These are phyloP conservation scores for Trametes villosa DNA, from an alignment of 768 basidiomycete genomes.

Conservation along the genomic window DNA sequence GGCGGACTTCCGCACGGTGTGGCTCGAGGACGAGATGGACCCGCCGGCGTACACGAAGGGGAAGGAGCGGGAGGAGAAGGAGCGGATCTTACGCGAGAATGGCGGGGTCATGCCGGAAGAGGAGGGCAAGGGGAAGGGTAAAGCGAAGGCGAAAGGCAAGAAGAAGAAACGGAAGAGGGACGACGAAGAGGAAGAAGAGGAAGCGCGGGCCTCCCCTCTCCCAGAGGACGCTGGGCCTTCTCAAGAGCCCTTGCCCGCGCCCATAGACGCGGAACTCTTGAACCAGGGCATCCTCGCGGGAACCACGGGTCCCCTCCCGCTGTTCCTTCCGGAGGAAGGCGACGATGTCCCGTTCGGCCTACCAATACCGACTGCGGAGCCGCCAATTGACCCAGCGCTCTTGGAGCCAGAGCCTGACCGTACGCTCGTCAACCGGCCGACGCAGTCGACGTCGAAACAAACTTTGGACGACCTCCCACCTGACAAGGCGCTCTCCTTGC, in stretches of 20 bases:
- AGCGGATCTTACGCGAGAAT: slow-evolving; percentile 43
- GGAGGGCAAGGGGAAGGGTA: slow-evolving; percentile 36
- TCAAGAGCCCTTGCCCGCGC: slow-evolving; percentile 27
- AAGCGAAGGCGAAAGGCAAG: slow-evolving; percentile 39
- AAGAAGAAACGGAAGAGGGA: slow-evolving; percentile 44
- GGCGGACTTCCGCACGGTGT: slow-evolving; percentile 87
- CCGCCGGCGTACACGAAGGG: slow-evolving; percentile 88
- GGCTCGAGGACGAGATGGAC: slow-evolving; percentile 91
- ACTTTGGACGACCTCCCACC: slow-evolving; percentile 3
- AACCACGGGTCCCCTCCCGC: slow-evolving; percentile 42
- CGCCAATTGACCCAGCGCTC: slow-evolving; percentile 63
- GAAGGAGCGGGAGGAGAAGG: slow-evolving; percentile 67
- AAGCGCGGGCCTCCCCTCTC: slow-evolving; percentile 36
- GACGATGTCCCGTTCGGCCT: slow-evolving; percentile 37
- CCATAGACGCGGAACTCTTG: slow-evolving; percentile 62
- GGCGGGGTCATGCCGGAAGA: slow-evolving; percentile 32
- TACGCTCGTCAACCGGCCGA: slow-evolving; percentile 9
- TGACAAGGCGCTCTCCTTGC: slow-evolving; percentile 8
- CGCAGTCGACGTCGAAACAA: not conserved
- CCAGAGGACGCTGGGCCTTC: slow-evolving; percentile 25
- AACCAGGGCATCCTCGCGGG: slow-evolving; percentile 71
- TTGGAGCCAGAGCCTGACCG: slow-evolving; percentile 33
- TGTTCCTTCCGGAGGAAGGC: slow-evolving; percentile 44
- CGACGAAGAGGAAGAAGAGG: slow-evolving; percentile 44
- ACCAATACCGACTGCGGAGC: slow-evolving; percentile 24